phyloP scores from a whole-genome alignment of 345 rosid genomes.

The Populus alba region DNA sequence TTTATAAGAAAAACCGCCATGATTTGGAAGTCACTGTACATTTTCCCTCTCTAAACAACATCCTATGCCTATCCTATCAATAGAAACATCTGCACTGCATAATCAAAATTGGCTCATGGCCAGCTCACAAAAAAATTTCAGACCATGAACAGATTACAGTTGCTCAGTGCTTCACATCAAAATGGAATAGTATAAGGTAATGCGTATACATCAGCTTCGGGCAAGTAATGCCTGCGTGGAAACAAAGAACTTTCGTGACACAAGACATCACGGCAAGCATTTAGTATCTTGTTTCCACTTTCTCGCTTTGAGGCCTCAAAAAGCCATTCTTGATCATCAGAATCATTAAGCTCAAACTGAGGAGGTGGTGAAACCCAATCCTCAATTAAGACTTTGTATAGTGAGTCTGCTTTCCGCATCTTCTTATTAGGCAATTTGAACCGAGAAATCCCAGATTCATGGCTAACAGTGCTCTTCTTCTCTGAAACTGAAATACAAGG shows the following conservation, averaged over 20 bases:
- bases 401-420: conserved; percentile 16
- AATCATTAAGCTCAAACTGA: not conserved
- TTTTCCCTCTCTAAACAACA: not conserved
- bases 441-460: not conserved
- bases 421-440: not conserved
- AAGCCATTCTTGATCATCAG: conserved; percentile 57
- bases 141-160: too few species aligned
- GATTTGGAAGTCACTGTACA: not conserved
- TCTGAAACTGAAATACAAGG: not conserved
- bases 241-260: conserved; percentile 10
- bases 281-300: not conserved
- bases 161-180: conserved; percentile 8
- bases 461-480: not conserved
- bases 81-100: not conserved
- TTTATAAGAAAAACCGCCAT: not conserved
- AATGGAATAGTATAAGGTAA: conserved; percentile 67
- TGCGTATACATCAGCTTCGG: conserved; percentile 45
- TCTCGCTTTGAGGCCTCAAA: conserved; percentile 20
- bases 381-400: conserved; percentile 37
- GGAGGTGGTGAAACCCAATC: conserved; percentile 43
- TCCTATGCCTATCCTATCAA: not conserved
- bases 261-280: conserved; percentile 6
- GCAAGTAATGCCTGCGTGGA: conserved; percentile 44
- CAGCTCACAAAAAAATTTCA: too few species aligned
- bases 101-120: not conserved